Evolutionary conservation across 2,329 filamentous ascomycete genomes (phyloP).

Genomic region (Trichothecium roseum): DNA sequence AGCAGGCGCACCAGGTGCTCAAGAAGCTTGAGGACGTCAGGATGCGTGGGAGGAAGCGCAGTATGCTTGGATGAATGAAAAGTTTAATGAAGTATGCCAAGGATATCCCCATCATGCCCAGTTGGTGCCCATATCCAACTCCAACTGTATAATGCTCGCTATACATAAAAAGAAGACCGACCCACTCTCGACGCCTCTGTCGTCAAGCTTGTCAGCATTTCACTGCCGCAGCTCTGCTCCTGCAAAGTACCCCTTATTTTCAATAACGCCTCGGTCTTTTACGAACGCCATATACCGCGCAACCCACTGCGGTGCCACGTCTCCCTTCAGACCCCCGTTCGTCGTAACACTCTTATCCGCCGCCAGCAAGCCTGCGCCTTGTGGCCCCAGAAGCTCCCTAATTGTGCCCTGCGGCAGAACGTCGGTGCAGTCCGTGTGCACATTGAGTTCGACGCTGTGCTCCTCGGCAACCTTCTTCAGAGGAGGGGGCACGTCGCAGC

Average conservation of each 20-base stretch:
- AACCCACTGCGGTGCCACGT: slow-evolving; percentile 86
- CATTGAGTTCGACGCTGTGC: slow-evolving; percentile 75
- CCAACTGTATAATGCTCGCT: slow-evolving; percentile 23
- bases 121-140: slow-evolving; percentile 7
- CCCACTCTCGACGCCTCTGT: not conserved
- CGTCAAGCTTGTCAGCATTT: slow-evolving; percentile 7
- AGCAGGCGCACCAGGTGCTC: slow-evolving; percentile 63
- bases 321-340: slow-evolving; percentile 52
- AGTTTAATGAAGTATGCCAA: not conserved
- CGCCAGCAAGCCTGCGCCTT: slow-evolving; percentile 67
- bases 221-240: slow-evolving; percentile 56
- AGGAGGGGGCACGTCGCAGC: slow-evolving; percentile 88
- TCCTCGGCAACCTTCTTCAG: slow-evolving; percentile 76
- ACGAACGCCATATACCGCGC: slow-evolving; percentile 96
- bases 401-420: slow-evolving; percentile 80
- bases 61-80: slow-evolving; percentile 71
- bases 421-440: slow-evolving; percentile 89
- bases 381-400: slow-evolving; percentile 67
- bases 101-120: not conserved
- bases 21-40: slow-evolving; percentile 84
- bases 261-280: slow-evolving; percentile 85
- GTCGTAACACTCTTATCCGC: slow-evolving; percentile 15
- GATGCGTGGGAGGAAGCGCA: slow-evolving; percentile 89
- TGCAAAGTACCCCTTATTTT: slow-evolving; percentile 97
- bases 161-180: slow-evolving; percentile 8